Conservation (phyloP, 2,329 filamentous ascomycete genomes). For the Emergomyces orientalis region DNA sequence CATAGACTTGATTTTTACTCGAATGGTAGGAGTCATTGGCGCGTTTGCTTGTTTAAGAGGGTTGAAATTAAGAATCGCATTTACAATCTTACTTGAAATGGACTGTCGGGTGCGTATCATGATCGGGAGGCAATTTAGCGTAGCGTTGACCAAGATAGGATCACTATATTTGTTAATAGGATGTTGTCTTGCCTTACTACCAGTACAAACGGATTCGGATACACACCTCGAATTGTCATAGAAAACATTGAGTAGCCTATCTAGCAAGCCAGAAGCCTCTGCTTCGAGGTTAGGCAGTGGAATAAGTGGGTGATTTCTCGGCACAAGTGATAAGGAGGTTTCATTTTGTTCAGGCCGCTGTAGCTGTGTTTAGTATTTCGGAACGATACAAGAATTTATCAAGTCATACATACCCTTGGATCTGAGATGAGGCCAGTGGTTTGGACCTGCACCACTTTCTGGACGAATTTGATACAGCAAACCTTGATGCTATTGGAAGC, state of each 20-base stretch:
- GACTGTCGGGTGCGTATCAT: slow-evolving; percentile 73
- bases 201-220: slow-evolving; percentile 5
- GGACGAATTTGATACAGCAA: slow-evolving; percentile 95
- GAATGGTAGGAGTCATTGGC: slow-evolving; percentile 66
- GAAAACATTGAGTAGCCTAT: slow-evolving; percentile 73
- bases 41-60: slow-evolving; percentile 71
- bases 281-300: slow-evolving; percentile 77
- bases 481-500: slow-evolving; percentile 68
- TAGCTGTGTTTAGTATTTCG: slow-evolving; percentile 21
- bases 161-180: slow-evolving; percentile 48
- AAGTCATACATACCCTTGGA: slow-evolving; percentile 56
- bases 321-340: slow-evolving; percentile 77
- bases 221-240: slow-evolving; percentile 77
- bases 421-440: slow-evolving; percentile 75
- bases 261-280: slow-evolving; percentile 81
- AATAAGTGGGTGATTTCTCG: slow-evolving; percentile 70
- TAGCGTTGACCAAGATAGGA: slow-evolving; percentile 79
- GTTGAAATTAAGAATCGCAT: slow-evolving; percentile 81
- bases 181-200: neutral
- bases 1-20: slow-evolving; percentile 83
- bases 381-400: neutral
- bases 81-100: slow-evolving; percentile 76
- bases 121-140: slow-evolving; percentile 76
- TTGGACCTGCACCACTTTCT: slow-evolving; percentile 85
- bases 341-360: slow-evolving; percentile 69